These are phyloP conservation scores for Vachellia pachyceras DNA, from an alignment of 306 rosid genomes.

Conservation along the genomic window DNA sequence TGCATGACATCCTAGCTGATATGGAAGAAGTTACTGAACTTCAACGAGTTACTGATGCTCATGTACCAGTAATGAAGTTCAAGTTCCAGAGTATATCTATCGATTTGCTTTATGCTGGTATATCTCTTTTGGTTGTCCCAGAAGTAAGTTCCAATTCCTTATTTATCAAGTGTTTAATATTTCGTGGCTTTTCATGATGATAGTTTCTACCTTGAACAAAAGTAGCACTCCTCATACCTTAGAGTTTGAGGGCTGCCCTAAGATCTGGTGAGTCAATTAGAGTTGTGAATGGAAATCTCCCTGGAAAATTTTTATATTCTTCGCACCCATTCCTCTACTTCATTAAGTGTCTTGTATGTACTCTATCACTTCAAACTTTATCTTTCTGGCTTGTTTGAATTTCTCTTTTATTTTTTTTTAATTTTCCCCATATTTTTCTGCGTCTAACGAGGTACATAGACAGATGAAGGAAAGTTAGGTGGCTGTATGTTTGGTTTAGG, in stretches of 20 bases:
- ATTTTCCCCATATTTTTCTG: background rate
- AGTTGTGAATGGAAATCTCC: background rate
- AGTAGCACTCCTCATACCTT: conserved; percentile 1
- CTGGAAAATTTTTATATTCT: conserved; percentile 6
- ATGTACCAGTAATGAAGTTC: conserved; percentile 97
- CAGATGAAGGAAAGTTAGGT: background rate
- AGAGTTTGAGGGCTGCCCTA: conserved; percentile 20
- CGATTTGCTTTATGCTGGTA: conserved; percentile 92
- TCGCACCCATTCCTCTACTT: conserved; percentile 4
- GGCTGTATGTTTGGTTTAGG: conserved; percentile 3
- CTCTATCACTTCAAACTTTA: conserved; percentile 11
- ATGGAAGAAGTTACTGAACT: conserved; percentile 93
- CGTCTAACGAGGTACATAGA: background rate
- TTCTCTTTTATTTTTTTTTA: background rate
- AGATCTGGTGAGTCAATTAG: conserved; percentile 20
- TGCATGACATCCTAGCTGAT: conserved; percentile 79
- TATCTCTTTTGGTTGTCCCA: conserved; percentile 89
- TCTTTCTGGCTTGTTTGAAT: conserved; percentile 2
- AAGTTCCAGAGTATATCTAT: conserved; percentile 89
- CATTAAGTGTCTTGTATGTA: conserved; percentile 9
- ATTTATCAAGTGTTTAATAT: conserved; percentile 31
- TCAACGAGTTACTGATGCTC: conserved; percentile 92
- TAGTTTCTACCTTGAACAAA: conserved; percentile 25
- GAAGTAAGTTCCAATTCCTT: conserved; percentile 64
- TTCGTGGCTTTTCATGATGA: conserved; percentile 19